A percentile compares a stretch with the other conserved stretches of the same genome.
These are phyloP conservation scores for Candida dendrica DNA, from an alignment of 805 yeast species.

Conservation along the genomic window DNA sequence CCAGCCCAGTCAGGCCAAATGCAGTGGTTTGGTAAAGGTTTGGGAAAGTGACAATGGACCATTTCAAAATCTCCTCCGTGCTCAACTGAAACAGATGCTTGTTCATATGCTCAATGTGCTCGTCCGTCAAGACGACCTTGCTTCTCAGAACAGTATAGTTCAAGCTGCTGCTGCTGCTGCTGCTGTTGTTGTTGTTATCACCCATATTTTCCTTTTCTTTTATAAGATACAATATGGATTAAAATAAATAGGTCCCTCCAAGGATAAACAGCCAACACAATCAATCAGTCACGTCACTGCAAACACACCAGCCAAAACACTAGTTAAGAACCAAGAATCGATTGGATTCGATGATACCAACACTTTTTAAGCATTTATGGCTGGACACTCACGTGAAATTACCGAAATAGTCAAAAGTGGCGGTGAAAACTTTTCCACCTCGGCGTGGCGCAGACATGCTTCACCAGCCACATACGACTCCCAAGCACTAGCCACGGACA, in stretches of 20 bases:
- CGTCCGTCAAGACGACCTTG: slow-evolving; percentile 32
- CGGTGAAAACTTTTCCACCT: neutral
- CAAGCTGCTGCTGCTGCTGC: neutral
- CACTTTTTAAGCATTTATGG: no score
- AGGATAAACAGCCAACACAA: no score
- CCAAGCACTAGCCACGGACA: neutral
- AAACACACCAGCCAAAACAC: no score
- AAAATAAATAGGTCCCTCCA: no score
- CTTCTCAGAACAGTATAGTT: slow-evolving; percentile 18
- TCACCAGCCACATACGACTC: neutral
- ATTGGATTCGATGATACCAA: no score
- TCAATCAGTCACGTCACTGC: no score
- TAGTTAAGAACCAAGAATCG: no score
- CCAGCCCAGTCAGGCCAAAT: slow-evolving; percentile 88
- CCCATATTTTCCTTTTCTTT: neutral
- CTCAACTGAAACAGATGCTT: slow-evolving; percentile 39
- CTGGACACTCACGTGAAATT: neutral
- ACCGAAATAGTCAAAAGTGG: neutral
- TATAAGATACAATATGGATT: no score
- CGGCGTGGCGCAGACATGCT: neutral
- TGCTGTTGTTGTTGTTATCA: neutral
- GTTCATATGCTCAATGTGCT: slow-evolving; percentile 63
- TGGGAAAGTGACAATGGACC: slow-evolving; percentile 85
- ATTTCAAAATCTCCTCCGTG: slow-evolving; percentile 69
- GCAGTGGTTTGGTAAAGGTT: slow-evolving; percentile 87